Evolutionary conservation across 2,329 filamentous ascomycete species (phyloP), one percentile per base, ranked within the genome.

Genomic region (Claviceps spartinae): DNA sequence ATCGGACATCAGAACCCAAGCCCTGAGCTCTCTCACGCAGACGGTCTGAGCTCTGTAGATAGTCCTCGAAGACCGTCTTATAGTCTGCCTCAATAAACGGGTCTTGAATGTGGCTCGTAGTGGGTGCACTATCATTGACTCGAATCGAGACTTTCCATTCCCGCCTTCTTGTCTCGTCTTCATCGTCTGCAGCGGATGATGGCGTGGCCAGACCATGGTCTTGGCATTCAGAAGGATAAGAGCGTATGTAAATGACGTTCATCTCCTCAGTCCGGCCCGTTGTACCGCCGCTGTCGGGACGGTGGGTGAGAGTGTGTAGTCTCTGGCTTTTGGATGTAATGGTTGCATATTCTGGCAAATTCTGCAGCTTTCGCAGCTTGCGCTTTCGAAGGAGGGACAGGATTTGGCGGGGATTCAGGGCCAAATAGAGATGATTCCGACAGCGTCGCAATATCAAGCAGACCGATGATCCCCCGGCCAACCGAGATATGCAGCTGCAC

Each of bases 31-130:
- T 59, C 57, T 57, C 59, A n/a, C 50, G 55, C 20, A 56, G 56
- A 5, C 54, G 50, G 43, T 61, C 61, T 18, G 60, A 59, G 48
- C 55, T 57, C 18, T 55, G 57, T n/a, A 62, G 56, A 45, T 63
- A 62, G 30, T 55, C 44, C 49, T 63, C 61, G 38, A 63, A 59
- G 47, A 63, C 50, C 38, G 53, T 48, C 16, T 52, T 56, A 44
- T 63, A 63, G 36, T 63, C 55, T n/a, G 38, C 46, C 43, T 59
- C 57, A 24, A 55, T 43, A 22, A 63, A 61, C 5, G 61, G 61
- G 46, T 63, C 61, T 40, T 52, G 48, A 13, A 63, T 59, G 43
- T 51, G 52, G 5, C 50, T 26, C 26, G n/a, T 40, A 8, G 30
- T 47, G 14, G 55, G 40, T 14, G 55, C 45, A 20, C 51, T 20